Base-by-base conservation (phyloP, 2,329 filamentous ascomycete species). In the Plectosphaerella sp. region DNA sequence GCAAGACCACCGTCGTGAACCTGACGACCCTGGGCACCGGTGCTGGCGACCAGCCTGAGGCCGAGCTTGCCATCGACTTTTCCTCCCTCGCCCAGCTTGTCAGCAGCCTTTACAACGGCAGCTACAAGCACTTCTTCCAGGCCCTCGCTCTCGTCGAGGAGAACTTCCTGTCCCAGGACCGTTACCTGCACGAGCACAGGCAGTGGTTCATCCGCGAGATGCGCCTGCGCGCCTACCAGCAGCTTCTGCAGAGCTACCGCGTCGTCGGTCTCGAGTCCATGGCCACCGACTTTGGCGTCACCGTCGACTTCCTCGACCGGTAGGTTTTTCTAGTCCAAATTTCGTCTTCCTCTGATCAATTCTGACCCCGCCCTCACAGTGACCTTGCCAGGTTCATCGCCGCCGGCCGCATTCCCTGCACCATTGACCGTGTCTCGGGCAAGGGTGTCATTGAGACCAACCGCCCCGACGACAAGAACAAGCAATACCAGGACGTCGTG, bases 121-220 rank as follows among this genome's bases (percentile, higher is more conserved):
- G 93, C 72, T 99, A 99, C 78, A 89, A 90, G 72, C 85, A 84
- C 50, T 97, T 97, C 78, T 99, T 99, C 78, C 81, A 86, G 60
- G 89, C 92, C 5, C 80, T 99, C 25, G 92, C 89, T 20, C 81
- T 86, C 11, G 94, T 97, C 1, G 94, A 99, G 76, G 91, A 95
- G 71, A 86, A 87, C 63, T 99, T 99, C 78, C 79, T 99, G 59
- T 91, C 86, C 60, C 90, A 94, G 68, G 94, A 99, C 67, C 89
- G 94, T 54, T 96, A 97, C 73, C 81, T 99, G 52, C 88, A 91
- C 66, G 94, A 99, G 78, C 94, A 99, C 77, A 89, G 90, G 70
- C 86, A 85, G 65, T 99, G 94, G 93, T 97, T 94, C 69, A 93
- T 99, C 62, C 88, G 94, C 49, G 94, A 99, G 79, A 99, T 99